phyloP scores from a whole-genome alignment of 768 basidiomycete genomes.

The Phaeotremella skinneri region DNA sequence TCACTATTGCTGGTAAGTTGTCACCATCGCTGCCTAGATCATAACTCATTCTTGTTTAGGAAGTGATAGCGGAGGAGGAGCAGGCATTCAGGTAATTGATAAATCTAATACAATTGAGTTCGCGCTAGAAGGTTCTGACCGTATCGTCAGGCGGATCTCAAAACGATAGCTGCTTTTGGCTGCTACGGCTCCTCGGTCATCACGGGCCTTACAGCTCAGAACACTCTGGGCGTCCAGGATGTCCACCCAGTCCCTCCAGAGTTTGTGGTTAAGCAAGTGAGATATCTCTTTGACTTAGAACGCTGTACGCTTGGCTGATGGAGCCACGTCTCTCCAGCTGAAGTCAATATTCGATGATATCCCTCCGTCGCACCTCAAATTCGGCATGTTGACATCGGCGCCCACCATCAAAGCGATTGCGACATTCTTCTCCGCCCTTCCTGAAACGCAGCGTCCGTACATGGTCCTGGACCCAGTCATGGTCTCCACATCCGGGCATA shows the following conservation, averaged over 20 bases:
- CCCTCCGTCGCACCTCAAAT: slow-evolving; percentile 71
- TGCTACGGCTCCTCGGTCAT: slow-evolving; percentile 79
- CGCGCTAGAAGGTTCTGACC: background rate
- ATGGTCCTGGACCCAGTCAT: slow-evolving; percentile 86
- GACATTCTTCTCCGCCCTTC: slow-evolving; percentile 57
- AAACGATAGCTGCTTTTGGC: slow-evolving; percentile 72
- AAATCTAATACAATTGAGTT: background rate
- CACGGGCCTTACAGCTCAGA: slow-evolving; percentile 86
- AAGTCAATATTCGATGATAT: slow-evolving; percentile 70
- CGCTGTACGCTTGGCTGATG: background rate
- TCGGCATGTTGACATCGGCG: slow-evolving; percentile 78
- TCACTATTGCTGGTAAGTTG: slow-evolving; percentile 47
- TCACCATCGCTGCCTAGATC: background rate
- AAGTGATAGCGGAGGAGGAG: slow-evolving; percentile 78
- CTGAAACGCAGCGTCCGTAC: slow-evolving; percentile 53
- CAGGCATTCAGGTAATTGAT: slow-evolving; percentile 76
- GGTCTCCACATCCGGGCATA: slow-evolving; percentile 84
- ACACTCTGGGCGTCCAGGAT: slow-evolving; percentile 76
- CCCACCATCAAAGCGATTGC: slow-evolving; percentile 60
- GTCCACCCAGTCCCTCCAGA: slow-evolving; percentile 66
- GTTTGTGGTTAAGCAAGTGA: slow-evolving; percentile 73
- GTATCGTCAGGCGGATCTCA: slow-evolving; percentile 69
- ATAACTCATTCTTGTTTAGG: slow-evolving; percentile 52
- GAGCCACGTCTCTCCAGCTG: slow-evolving; percentile 60
- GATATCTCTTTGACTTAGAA: slow-evolving; percentile 23